These are phyloP conservation scores for Cicer arietinum DNA, from an alignment of 306 rosid species.

Conservation along the genomic window DNA sequence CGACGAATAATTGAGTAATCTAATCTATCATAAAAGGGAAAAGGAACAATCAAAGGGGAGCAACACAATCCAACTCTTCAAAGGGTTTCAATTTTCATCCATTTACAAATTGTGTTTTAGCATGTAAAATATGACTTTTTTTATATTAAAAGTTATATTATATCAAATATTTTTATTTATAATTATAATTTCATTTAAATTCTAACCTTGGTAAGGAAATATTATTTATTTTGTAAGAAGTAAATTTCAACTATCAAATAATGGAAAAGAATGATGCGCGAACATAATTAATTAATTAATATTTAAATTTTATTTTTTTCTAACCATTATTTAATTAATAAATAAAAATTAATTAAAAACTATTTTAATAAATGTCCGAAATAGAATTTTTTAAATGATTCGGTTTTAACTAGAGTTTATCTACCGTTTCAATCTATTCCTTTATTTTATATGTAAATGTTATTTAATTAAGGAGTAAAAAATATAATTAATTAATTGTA, in stretches of 20 bases:
- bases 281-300: neutral
- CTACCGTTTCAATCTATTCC: too few species aligned
- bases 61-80: slow-evolving; percentile 50
- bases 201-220: neutral
- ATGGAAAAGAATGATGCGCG: slow-evolving; percentile 39
- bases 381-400: too few species aligned
- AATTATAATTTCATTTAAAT: neutral
- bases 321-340: too few species aligned
- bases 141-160: neutral
- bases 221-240: slow-evolving; percentile 14
- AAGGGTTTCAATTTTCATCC: slow-evolving; percentile 12
- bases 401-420: too few species aligned
- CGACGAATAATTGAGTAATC: slow-evolving; percentile 50
- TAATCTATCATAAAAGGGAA: slow-evolving; percentile 32
- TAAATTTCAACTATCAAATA: slow-evolving; percentile 53
- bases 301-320: too few species aligned
- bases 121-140: neutral
- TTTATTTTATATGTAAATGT: slow-evolving; percentile 8
- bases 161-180: neutral
- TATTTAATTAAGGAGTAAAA: neutral
- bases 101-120: slow-evolving; percentile 29
- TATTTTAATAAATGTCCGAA: too few species aligned
- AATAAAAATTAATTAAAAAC: too few species aligned
- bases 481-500: slow-evolving; percentile 16
- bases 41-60: slow-evolving; percentile 15